Evolutionary conservation across 2,329 filamentous ascomycete genomes (phyloP).

Genomic region (Monilinia vaccinii-corymbosi): DNA sequence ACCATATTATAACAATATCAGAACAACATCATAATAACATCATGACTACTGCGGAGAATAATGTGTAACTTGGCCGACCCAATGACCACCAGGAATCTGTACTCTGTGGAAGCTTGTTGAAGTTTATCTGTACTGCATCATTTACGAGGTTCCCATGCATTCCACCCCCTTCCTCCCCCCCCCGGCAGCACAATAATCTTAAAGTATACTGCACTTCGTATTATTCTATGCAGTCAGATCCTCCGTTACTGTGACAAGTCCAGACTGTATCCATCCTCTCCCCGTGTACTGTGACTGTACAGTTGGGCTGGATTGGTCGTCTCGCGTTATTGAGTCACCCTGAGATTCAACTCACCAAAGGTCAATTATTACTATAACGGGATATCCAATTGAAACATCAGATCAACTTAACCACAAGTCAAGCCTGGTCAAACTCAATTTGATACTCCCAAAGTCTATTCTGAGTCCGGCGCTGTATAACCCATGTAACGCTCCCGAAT

Average conservation of each 20-base stretch:
- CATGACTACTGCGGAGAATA: no score
- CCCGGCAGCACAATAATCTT: background rate
- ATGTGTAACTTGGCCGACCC: background rate
- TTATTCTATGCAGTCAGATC: background rate
- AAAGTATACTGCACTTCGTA: no score
- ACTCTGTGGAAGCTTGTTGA: background rate
- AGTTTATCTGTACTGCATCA: background rate
- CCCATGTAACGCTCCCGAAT: conserved; percentile 2
- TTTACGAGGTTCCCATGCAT: background rate
- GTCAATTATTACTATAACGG: conserved; percentile 6
- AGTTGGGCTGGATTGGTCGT: no score
- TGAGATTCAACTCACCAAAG: no score
- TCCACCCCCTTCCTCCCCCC: no score
- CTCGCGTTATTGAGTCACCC: no score
- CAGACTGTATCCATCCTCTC: no score
- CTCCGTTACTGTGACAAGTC: no score
- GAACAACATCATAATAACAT: no score
- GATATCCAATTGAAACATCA: background rate
- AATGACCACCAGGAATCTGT: background rate
- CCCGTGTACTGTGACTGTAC: no score
- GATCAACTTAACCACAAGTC: background rate
- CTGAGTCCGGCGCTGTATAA: background rate
- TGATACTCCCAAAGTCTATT: conserved; percentile 1
- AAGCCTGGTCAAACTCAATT: background rate
- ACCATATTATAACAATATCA: no score